phyloP scores from a whole-genome alignment of 257 asterid species.

The Eucommia ulmoides region DNA sequence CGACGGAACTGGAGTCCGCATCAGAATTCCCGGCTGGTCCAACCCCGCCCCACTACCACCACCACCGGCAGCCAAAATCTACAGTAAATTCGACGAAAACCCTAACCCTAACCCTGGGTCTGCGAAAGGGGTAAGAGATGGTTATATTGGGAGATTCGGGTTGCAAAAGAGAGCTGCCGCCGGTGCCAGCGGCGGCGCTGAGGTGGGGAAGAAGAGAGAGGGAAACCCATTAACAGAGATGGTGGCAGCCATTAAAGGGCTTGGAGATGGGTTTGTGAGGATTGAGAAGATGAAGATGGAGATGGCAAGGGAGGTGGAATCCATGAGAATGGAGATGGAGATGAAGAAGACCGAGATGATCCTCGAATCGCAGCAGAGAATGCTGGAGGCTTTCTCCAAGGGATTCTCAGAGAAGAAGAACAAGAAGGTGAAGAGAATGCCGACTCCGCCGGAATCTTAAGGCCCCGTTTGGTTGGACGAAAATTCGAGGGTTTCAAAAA shows the following conservation, averaged over 20 bases:
- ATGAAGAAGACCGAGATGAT: slow-evolving; percentile 94
- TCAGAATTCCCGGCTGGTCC: slow-evolving; percentile 57
- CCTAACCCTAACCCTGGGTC: slow-evolving; percentile 28
- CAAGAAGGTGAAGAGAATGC: slow-evolving; percentile 48
- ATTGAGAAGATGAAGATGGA: slow-evolving; percentile 96
- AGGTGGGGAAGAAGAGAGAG: slow-evolving; percentile 20
- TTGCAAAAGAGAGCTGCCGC: slow-evolving; percentile 35
- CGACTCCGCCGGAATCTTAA: too few relatives aligned
- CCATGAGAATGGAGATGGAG: slow-evolving; percentile 94
- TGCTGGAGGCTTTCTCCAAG: slow-evolving; percentile 63
- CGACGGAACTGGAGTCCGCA: slow-evolving; percentile 43
- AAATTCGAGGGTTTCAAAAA: too few relatives aligned
- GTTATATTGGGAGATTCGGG: slow-evolving; percentile 22
- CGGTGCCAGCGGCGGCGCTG: slow-evolving; percentile 6
- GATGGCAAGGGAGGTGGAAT: slow-evolving; percentile 66
- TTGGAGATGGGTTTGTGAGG: slow-evolving; percentile 87
- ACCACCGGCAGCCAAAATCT: slow-evolving; percentile 21
- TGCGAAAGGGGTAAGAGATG: slow-evolving; percentile 30
- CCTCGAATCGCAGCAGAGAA: slow-evolving; percentile 74
- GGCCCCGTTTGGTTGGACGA: too few relatives aligned
- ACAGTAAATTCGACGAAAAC: slow-evolving; percentile 30
- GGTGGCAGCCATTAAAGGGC: slow-evolving; percentile 46
- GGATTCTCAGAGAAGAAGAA: slow-evolving; percentile 34
- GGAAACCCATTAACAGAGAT: slow-evolving; percentile 39
- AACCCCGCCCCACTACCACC: slow-evolving; percentile 20